Conservation (phyloP, 2,329 filamentous ascomycete species). For the Aspergillus sp. region DNA sequence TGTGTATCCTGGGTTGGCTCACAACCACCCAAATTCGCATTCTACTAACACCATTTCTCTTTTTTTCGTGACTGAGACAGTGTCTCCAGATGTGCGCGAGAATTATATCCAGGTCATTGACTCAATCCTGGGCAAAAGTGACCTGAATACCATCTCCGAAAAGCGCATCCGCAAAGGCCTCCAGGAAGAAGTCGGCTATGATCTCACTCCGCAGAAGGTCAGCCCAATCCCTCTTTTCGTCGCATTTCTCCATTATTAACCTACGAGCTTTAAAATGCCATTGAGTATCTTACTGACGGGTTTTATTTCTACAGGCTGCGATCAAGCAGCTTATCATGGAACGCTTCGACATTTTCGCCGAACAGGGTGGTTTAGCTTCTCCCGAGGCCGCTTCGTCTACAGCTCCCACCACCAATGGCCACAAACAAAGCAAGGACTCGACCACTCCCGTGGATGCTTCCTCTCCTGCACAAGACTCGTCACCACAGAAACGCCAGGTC, state of each 20-base stretch:
- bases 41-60: conserved; percentile 18
- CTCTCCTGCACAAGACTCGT: conserved; percentile 28
- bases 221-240: conserved; percentile 8
- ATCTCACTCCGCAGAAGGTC: conserved; percentile 61
- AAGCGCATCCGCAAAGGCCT: conserved; percentile 62
- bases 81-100: conserved; percentile 45
- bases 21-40: not conserved
- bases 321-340: conserved; percentile 69
- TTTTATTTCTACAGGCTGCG: conserved; percentile 47
- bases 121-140: conserved; percentile 55
- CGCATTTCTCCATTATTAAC: not conserved
- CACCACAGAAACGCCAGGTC: conserved; percentile 37
- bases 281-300: not conserved
- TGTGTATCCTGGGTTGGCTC: conserved; percentile 10
- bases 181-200: conserved; percentile 56
- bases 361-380: conserved; percentile 34
- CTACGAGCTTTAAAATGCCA: not conserved
- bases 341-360: conserved; percentile 65
- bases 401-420: conserved; percentile 28
- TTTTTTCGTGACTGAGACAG: conserved; percentile 24
- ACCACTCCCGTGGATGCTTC: conserved; percentile 23
- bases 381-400: conserved; percentile 21
- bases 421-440: conserved; percentile 18
- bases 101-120: conserved; percentile 59
- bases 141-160: conserved; percentile 60